These are phyloP conservation scores for Rhodotorula mucilaginosa DNA, from an alignment of 1,284 basidiomycete species.

Conservation along the genomic window DNA sequence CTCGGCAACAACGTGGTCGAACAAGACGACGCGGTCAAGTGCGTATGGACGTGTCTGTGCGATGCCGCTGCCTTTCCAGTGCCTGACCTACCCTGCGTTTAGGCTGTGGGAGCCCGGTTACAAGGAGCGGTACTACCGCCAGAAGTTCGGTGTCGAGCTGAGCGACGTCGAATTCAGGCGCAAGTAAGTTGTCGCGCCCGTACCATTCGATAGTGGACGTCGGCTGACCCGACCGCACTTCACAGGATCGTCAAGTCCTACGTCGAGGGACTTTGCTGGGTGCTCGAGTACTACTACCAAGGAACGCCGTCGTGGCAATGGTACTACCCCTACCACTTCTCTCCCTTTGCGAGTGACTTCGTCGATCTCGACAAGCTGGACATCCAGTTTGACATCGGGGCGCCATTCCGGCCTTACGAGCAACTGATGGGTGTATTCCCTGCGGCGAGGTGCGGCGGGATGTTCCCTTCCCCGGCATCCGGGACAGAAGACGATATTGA, in stretches of 20 bases:
- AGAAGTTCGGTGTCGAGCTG: slow-evolving; percentile 83
- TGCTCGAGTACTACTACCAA: slow-evolving; percentile 97
- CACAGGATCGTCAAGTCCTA: slow-evolving; percentile 75
- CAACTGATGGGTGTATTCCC: slow-evolving; percentile 99
- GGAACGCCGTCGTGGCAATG: slow-evolving; percentile 79
- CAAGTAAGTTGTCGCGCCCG: slow-evolving; percentile 61
- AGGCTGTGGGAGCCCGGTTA: slow-evolving; percentile 95
- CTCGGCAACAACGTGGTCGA: slow-evolving; percentile 75
- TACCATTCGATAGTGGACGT: too few relatives aligned
- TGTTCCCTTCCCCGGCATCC: neutral
- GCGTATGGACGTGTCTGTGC: slow-evolving; percentile 48
- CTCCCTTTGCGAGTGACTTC: slow-evolving; percentile 96
- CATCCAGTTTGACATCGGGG: slow-evolving; percentile 72
- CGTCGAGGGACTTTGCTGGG: slow-evolving; percentile 94
- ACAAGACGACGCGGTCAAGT: slow-evolving; percentile 91
- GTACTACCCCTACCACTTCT: slow-evolving; percentile 99
- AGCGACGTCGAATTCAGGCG: slow-evolving; percentile 70
- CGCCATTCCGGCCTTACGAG: slow-evolving; percentile 94
- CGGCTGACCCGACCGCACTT: too few relatives aligned
- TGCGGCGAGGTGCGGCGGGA: slow-evolving; percentile 66
- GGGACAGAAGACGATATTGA: neutral
- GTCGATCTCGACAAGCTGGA: slow-evolving; percentile 72
- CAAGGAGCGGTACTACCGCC: slow-evolving; percentile 87
- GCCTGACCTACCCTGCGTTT: slow-evolving; percentile 7
- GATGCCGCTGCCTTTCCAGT: neutral